These are phyloP conservation scores for Tetragonia tetragonoides DNA, from an alignment of 148 eudicot species.

Conservation along the genomic window DNA sequence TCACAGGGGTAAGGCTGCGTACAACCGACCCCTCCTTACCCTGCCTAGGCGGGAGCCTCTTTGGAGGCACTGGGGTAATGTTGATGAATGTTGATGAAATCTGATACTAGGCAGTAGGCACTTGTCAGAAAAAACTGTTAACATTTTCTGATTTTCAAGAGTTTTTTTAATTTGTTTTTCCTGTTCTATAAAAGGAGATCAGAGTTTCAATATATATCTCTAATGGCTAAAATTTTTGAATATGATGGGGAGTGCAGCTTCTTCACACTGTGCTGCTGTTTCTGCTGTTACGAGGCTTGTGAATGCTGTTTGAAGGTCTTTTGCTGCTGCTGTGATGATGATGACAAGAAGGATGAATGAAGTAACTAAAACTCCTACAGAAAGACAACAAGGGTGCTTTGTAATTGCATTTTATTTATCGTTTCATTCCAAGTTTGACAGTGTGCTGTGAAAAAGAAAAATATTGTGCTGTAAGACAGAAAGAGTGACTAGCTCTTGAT, in stretches of 20 bases:
- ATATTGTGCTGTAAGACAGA: background rate
- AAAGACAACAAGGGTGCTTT: background rate
- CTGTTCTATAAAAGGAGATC: too few relatives aligned
- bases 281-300: constrained; percentile 49
- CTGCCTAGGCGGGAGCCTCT: too few relatives aligned
- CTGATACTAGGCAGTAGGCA: background rate
- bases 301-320: constrained; percentile 43
- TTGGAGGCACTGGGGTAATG: too few relatives aligned
- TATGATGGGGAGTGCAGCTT: constrained; percentile 19
- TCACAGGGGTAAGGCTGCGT: too few relatives aligned
- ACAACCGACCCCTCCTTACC: too few relatives aligned
- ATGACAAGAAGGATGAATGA: constrained; percentile 27
- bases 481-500: constrained; percentile 16
- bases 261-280: constrained; percentile 46
- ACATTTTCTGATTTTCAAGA: too few relatives aligned
- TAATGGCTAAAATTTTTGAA: background rate
- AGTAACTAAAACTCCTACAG: background rate
- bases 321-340: constrained; percentile 40
- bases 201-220: background rate
- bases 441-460: background rate
- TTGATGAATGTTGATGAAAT: too few relatives aligned
- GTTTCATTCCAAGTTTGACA: background rate
- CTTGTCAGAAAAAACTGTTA: too few relatives aligned
- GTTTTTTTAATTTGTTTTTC: too few relatives aligned
- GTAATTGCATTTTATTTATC: too few relatives aligned